phyloP scores from a whole-genome alignment of 306 rosid species.

The Mucuna pruriens region DNA sequence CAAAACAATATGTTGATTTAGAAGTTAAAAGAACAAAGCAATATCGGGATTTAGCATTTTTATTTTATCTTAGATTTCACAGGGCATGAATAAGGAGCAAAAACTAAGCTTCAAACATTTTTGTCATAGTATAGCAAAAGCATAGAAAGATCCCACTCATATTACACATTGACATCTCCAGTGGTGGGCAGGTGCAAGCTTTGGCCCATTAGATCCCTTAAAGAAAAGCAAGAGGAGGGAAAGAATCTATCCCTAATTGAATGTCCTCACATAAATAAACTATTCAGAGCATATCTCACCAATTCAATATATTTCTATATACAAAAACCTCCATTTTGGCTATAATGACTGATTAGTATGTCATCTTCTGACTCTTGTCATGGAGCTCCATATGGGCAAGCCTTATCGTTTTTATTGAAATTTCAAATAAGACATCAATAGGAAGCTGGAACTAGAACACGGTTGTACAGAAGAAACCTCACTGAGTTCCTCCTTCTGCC shows the following conservation, averaged over 20 bases:
- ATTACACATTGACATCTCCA: not conserved
- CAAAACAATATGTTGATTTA: slow-evolving; percentile 13
- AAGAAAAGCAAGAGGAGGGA: not conserved
- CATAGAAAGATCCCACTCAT: not conserved
- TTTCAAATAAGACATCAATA: slow-evolving; percentile 12
- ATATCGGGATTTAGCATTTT: not conserved
- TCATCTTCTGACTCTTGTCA: slow-evolving; percentile 24
- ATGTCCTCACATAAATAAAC: not conserved
- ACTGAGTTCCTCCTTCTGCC: slow-evolving; percentile 7
- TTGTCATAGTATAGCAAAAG: slow-evolving; percentile 3
- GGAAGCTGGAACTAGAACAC: slow-evolving; percentile 22
- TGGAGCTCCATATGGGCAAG: slow-evolving; percentile 8
- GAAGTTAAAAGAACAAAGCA: slow-evolving; percentile 19
- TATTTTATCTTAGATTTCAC: slow-evolving; percentile 16
- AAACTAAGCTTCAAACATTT: slow-evolving; percentile 11
- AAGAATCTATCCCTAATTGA: slow-evolving; percentile 32
- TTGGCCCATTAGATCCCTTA: not conserved
- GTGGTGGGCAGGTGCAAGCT: slow-evolving; percentile 1
- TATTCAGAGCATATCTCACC: not conserved
- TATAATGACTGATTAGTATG: not conserved
- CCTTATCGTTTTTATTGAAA: slow-evolving; percentile 8
- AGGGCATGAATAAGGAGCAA: not conserved
- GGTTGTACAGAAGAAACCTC: not conserved
- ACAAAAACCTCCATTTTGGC: not conserved
- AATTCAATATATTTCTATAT: slow-evolving; percentile 2